Conservation (phyloP, 192 early-diverging fungal genomes). For the Backusella macrospora region DNA sequence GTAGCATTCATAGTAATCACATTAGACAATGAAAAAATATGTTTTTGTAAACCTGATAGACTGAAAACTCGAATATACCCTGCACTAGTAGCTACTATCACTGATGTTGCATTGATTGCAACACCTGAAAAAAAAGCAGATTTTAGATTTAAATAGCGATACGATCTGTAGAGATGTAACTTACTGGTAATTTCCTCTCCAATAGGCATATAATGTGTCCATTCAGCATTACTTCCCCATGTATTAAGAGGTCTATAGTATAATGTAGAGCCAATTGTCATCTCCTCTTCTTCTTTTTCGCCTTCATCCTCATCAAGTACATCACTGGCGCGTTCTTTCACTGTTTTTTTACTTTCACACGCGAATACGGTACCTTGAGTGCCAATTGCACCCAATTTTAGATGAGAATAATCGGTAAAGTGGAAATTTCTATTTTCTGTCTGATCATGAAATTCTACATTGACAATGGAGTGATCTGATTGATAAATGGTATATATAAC, state of each 20-base stretch:
- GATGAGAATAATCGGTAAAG: conserved; percentile 81
- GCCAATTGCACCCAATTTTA: conserved; percentile 76
- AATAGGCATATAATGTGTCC: conserved; percentile 68
- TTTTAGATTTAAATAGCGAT: neutral
- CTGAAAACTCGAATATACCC: conserved; percentile 83
- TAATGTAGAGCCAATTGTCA: conserved; percentile 55
- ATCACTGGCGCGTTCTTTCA: conserved; percentile 1
- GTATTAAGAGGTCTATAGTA: conserved; percentile 74
- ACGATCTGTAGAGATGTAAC: neutral
- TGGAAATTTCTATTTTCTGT: conserved; percentile 73
- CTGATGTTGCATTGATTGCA: conserved; percentile 67
- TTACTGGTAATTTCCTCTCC: conserved; percentile 67
- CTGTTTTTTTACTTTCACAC: conserved; percentile 36
- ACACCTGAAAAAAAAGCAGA: conserved; percentile 34
- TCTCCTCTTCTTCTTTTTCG: neutral
- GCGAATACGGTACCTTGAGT: conserved; percentile 78
- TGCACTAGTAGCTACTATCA: conserved; percentile 72
- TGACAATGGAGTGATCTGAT: conserved; percentile 71
- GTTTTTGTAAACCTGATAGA: conserved; percentile 76
- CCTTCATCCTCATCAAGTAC: conserved; percentile 6
- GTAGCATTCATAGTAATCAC: conserved; percentile 44
- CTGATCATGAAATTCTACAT: conserved; percentile 91
- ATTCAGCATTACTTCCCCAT: conserved; percentile 74
- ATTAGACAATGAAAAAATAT: conserved; percentile 67
- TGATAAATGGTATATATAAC: conserved; percentile 74